Percentiles rank a stretch among this genome's conserved stretches.
phyloP scores from a whole-genome alignment of 192 early-diverging fungal genomes.

The Coemansia sp. region DNA sequence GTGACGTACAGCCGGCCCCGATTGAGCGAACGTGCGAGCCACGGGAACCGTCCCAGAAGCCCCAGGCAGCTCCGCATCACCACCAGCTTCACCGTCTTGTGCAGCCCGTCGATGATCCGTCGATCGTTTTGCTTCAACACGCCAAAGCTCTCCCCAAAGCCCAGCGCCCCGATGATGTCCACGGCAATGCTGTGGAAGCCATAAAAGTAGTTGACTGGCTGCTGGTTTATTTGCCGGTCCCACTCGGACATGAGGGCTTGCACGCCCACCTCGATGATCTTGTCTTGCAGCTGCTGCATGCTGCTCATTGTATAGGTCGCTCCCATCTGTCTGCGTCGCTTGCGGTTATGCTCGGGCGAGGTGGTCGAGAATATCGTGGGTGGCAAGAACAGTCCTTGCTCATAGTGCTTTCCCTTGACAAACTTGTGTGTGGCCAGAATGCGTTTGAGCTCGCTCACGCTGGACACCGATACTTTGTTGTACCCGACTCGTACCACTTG shows the following conservation, averaged over 20 bases:
- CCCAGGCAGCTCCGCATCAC: constrained; percentile 6
- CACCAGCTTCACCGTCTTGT: constrained; percentile 7
- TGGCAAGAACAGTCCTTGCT: constrained; percentile 10
- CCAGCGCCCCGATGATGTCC: constrained; percentile 41
- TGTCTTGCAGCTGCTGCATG: constrained; percentile 18
- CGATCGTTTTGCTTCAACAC: constrained; percentile 11
- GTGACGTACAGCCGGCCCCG: constrained; percentile 5
- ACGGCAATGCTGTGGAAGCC: constrained; percentile 32
- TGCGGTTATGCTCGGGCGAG: constrained; percentile 34
- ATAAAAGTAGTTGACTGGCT: constrained; percentile 43
- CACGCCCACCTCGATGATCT: constrained; percentile 21
- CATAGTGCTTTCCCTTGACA: constrained; percentile 31
- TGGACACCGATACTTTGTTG: constrained; percentile 34
- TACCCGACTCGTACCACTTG: constrained; percentile 38
- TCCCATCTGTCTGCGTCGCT: constrained; percentile 31
- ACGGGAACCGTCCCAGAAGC: constrained; percentile 7
- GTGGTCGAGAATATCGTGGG: constrained; percentile 33
- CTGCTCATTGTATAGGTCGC: constrained; percentile 21
- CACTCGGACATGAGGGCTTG: constrained; percentile 25
- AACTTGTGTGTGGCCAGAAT: constrained; percentile 40
- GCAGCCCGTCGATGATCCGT: constrained; percentile 19
- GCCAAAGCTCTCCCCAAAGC: constrained; percentile 32
- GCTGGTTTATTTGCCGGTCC: constrained; percentile 11
- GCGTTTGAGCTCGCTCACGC: constrained; percentile 13
- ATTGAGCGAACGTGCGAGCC: constrained; percentile 7